Base-by-base conservation (phyloP, 1,284 basidiomycete species). In the Sporisorium graminicola region DNA sequence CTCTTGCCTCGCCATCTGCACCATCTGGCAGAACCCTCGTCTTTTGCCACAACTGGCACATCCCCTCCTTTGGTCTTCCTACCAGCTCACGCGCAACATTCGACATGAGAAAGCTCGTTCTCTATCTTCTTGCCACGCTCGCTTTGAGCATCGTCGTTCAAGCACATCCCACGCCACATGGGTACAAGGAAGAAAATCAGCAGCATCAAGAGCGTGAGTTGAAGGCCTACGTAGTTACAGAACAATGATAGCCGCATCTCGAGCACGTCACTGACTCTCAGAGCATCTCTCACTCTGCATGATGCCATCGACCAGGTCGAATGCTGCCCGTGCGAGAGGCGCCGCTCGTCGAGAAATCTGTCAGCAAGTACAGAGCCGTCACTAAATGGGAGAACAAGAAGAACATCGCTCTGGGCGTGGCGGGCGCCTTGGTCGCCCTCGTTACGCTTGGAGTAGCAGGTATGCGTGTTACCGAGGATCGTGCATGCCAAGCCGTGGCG, bases 401-500 rank as follows among this genome's bases (percentile, higher is more conserved):
- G 27, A 58, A 50, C 43, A 65, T 65, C 42, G 46, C 37, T 16
- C 18, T 40, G 37, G 37, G 7, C 18, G 16, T 8, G 22, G 37
- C n/a, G 5, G 29, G 13, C 5, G 52, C n/a, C 7, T 16, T 62
- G 7, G 1, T 27, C 27, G 3, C 33, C 3, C 3, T 51, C 8
- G 9, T 62, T 9, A 42, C 22, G 7, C 13, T 24, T 9, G 61
- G 58, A 6, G 1, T 62, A 2, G 12, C 10, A 18, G 71, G 58
- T 12, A 37, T 58, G 27, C 42, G 18, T 0, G 0, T 35, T 4
- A 54, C 12, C 22, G 54, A 69, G 12, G 59, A 70, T 26, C 46
- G 31, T 1, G 66, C 73, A 1, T 75, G 73, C 53, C 40, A 56
- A 43, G 16, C 10, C 24, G 57, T 75, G 1, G 44, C 46, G 8